These are phyloP conservation scores for Glomus cerebriforme DNA, from an alignment of 192 early-diverging fungal species.

Conservation along the genomic window DNA sequence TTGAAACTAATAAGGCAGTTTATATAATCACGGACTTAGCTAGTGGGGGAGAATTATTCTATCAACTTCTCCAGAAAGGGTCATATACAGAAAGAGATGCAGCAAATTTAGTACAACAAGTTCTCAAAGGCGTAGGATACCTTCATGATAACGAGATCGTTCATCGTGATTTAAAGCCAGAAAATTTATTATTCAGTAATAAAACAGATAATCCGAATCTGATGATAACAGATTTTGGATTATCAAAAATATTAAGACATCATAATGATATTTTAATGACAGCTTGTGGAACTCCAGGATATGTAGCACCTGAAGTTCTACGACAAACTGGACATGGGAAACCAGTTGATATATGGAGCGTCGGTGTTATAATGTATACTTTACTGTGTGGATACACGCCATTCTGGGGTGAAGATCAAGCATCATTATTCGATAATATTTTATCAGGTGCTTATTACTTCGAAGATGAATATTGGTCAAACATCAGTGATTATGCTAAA, in stretches of 20 bases:
- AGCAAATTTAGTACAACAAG: constrained; percentile 69
- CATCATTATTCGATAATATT: constrained; percentile 66
- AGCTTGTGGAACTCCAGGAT: constrained; percentile 86
- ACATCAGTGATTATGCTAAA: constrained; percentile 70
- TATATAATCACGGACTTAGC: constrained; percentile 75
- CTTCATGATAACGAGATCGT: constrained; percentile 87
- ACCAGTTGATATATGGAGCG: constrained; percentile 92
- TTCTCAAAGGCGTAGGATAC: constrained; percentile 83
- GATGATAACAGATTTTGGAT: constrained; percentile 89
- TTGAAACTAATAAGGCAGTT: constrained; percentile 72
- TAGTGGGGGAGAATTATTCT: constrained; percentile 88
- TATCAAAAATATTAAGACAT: constrained; percentile 70
- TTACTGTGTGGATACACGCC: constrained; percentile 80
- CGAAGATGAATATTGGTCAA: constrained; percentile 75
- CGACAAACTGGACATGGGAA: constrained; percentile 86
- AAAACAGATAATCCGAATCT: constrained; percentile 61
- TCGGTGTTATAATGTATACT: constrained; percentile 91
- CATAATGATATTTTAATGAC: constrained; percentile 82
- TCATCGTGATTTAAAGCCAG: constrained; percentile 84
- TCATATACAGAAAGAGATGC: constrained; percentile 84
- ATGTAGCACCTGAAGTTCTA: constrained; percentile 86
- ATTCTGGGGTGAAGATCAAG: constrained; percentile 66
- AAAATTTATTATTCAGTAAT: constrained; percentile 81
- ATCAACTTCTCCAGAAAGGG: constrained; percentile 73
- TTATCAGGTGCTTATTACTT: constrained; percentile 69